Base-by-base conservation (phyloP, 1,284 basidiomycete genomes). In the Trichosporon ovoides region DNA sequence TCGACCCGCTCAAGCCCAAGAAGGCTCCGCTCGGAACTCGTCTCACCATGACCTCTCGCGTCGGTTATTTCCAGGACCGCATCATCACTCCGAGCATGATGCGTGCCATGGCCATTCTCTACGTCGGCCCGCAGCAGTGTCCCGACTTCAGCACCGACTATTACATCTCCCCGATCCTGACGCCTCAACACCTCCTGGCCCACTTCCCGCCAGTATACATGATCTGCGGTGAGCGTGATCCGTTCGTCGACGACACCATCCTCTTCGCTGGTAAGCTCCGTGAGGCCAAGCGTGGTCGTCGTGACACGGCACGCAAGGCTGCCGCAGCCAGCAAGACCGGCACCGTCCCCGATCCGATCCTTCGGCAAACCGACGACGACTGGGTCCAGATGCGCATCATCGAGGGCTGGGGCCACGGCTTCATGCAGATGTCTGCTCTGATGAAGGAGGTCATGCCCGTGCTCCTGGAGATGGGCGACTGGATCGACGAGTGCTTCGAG, bases 81-180 rank as follows among this genome's bases (percentile, higher is more conserved):
- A 88, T 94, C 67, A 85, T 96, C 59, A 87, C 90, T 14, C 91
- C 92, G 0, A 88, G 86, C 68, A 93, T 96, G 90, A 95, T 97
- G 89, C 88, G 95, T 40, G 92, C 94, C 1, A 98, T 98, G 94
- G 93, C 94, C 1, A 94, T 98, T 68, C 81, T 97, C 58, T 98
- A 98, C 78, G 88, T 98, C 62, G 95, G 95, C 1, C 93, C 94
- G 0, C 84, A 89, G 52, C 86, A 86, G 55, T 88, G 91, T 71
- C 94, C 95, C 14, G 92, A 98, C 75, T 91, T 98, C 74, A 85
- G 87, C 58, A 88, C 88, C 40, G 93, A 98, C 80, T 98, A 97
- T 77, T 87, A 89, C 77, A 86, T 98, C 62, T 96, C 92, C 12
- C 95, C 95, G 0, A 88, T 98, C 66, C 83, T 98, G 51, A 85